Evolutionary conservation across 2,329 filamentous ascomycete species (phyloP).

Genomic region (Stagonosporopsis vannaccii): DNA sequence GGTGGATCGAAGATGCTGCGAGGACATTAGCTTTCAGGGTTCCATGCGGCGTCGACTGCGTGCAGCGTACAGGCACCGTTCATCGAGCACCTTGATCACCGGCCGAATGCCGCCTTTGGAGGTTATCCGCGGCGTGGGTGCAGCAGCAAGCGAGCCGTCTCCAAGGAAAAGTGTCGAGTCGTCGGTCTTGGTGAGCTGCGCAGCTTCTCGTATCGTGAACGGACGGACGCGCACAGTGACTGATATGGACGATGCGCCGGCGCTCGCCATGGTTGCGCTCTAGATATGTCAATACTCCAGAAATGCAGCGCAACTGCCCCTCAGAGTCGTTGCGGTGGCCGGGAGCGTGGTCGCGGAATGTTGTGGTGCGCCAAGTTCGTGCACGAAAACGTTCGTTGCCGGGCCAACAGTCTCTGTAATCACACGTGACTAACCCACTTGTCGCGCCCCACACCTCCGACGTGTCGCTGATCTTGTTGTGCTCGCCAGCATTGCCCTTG

Average conservation of each 20-base stretch:
- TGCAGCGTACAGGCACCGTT: constrained; percentile 82
- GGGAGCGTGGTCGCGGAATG: constrained; percentile 35
- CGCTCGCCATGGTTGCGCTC: constrained; percentile 45
- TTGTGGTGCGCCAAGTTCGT: constrained; percentile 22
- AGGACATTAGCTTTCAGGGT: constrained; percentile 28
- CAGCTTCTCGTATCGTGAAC: constrained; percentile 88
- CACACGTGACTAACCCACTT: constrained; percentile 5
- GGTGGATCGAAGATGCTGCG: constrained; percentile 93
- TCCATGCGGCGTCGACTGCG: background rate
- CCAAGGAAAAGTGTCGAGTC: constrained; percentile 93
- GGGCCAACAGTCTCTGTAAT: constrained; percentile 5
- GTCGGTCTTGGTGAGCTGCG: constrained; percentile 81
- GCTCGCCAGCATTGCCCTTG: constrained; percentile 7
- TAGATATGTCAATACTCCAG: constrained; percentile 17
- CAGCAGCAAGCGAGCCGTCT: constrained; percentile 91
- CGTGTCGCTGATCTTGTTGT: constrained; percentile 2
- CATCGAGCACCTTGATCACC: constrained; percentile 95
- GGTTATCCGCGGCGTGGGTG: constrained; percentile 81
- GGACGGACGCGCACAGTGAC: constrained; percentile 68
- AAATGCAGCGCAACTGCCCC: constrained; percentile 25
- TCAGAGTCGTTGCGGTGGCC: constrained; percentile 15
- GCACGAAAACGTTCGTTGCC: constrained; percentile 14
- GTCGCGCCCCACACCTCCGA: background rate
- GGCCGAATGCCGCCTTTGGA: constrained; percentile 81
- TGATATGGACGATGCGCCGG: constrained; percentile 59